A percentile compares a stretch with the other conserved stretches of the same genome.
Conservation (phyloP, 129 eudicot species). For the Glebionis coronaria region DNA sequence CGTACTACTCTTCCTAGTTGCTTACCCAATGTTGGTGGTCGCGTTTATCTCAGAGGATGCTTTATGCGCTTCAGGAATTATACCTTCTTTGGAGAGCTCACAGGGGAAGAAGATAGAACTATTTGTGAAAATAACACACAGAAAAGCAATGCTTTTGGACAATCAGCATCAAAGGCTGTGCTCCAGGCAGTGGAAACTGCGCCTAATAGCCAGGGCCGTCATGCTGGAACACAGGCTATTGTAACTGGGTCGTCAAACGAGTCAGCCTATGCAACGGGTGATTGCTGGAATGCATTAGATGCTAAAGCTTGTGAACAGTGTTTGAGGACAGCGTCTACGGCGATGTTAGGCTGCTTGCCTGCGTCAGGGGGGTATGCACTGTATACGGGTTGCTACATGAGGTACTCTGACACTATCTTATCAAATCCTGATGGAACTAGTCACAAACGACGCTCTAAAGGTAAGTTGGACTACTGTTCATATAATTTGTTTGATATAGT, state of each 20-base stretch:
- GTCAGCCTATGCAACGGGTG: slow-evolving; percentile 32
- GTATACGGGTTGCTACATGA: slow-evolving; percentile 41
- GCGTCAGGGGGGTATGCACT: slow-evolving; percentile 40
- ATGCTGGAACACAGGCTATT: slow-evolving; percentile 26
- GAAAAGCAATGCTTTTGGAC: slow-evolving; percentile 18
- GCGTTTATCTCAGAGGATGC: slow-evolving; percentile 45
- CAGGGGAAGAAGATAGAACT: slow-evolving; percentile 16
- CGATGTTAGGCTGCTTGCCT: slow-evolving; percentile 38
- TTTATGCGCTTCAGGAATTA: slow-evolving; percentile 42
- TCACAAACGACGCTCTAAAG: not conserved
- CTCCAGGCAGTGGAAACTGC: slow-evolving; percentile 30
- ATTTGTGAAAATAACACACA: slow-evolving; percentile 30
- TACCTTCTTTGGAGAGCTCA: slow-evolving; percentile 31
- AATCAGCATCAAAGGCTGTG: slow-evolving; percentile 34
- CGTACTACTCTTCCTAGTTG: slow-evolving; percentile 38
- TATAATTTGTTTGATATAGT: not conserved
- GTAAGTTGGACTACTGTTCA: not conserved
- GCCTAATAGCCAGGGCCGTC: slow-evolving; percentile 12
- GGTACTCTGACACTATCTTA: slow-evolving; percentile 42
- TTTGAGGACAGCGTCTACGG: slow-evolving; percentile 26
- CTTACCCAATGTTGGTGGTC: slow-evolving; percentile 39
- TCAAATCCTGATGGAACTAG: slow-evolving; percentile 15
- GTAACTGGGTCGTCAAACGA: slow-evolving; percentile 17
- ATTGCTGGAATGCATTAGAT: slow-evolving; percentile 40
- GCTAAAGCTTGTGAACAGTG: slow-evolving; percentile 35